A percentile compares a stretch with the other conserved stretches of the same genome.
Evolutionary conservation across 2,329 filamentous ascomycete genomes (phyloP).

Genomic region (Talaromyces sp.): DNA sequence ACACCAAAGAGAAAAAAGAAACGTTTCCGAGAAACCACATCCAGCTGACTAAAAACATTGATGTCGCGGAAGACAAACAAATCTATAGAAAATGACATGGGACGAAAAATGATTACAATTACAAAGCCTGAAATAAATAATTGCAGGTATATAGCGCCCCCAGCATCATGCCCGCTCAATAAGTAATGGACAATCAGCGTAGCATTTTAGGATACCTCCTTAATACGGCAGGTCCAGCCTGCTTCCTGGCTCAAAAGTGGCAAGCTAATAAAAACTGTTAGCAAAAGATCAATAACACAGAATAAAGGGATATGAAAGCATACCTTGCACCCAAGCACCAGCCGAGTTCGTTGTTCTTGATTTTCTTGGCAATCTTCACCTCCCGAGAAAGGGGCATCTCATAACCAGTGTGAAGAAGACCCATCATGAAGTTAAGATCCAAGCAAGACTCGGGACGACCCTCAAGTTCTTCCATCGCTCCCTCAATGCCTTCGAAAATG

Average conservation of each 20-base stretch:
- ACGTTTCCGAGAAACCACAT: background rate
- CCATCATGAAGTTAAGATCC: constrained; percentile 94
- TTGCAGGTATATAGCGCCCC: constrained; percentile 20
- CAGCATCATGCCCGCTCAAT: constrained; percentile 17
- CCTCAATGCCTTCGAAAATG: constrained; percentile 68
- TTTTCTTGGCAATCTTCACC: constrained; percentile 98
- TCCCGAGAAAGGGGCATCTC: constrained; percentile 96
- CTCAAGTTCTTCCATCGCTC: constrained; percentile 71
- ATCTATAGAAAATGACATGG: constrained; percentile 12
- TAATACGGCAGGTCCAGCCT: constrained; percentile 85
- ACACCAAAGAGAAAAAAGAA: background rate
- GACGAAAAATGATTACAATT: constrained; percentile 16
- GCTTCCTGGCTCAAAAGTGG: constrained; percentile 75
- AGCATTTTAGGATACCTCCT: constrained; percentile 56
- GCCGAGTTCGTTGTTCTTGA: constrained; percentile 91
- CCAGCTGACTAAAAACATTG: background rate
- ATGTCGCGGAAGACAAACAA: background rate
- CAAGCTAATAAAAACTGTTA: constrained; percentile 50
- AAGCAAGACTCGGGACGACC: constrained; percentile 86
- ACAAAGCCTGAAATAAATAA: constrained; percentile 19
- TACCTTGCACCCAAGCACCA: constrained; percentile 97
- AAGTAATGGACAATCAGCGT: constrained; percentile 17
- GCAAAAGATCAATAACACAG: constrained; percentile 29
- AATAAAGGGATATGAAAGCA: constrained; percentile 26
- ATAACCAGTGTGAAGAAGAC: constrained; percentile 87